A percentile compares a stretch with the other conserved stretches of the same genome.
Evolutionary conservation across 1,284 basidiomycete genomes (phyloP).

Genomic region (Apiotrichum laibachii): DNA sequence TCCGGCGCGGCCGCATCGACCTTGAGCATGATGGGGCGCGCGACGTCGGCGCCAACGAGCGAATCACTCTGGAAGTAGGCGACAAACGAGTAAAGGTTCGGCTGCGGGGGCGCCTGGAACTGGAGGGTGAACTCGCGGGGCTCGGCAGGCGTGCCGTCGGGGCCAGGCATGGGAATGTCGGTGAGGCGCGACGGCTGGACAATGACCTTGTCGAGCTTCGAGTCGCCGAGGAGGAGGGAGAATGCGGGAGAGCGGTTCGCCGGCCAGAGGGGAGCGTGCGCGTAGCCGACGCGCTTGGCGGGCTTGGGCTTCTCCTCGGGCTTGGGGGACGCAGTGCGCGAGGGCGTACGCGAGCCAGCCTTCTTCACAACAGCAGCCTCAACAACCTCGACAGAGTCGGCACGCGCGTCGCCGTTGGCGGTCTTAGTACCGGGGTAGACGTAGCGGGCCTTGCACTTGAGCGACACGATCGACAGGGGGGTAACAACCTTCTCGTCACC

Average conservation of each 20-base stretch:
- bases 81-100: constrained; percentile 86
- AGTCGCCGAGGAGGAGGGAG: constrained; percentile 89
- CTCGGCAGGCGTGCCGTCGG: constrained; percentile 59
- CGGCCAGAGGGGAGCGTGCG: constrained; percentile 89
- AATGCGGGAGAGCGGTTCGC: constrained; percentile 80
- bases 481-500: constrained; percentile 86
- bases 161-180: constrained; percentile 69
- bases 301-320: constrained; percentile 51
- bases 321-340: constrained; percentile 44
- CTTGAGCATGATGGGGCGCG: constrained; percentile 70
- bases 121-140: constrained; percentile 83
- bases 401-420: constrained; percentile 16
- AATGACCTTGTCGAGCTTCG: constrained; percentile 82
- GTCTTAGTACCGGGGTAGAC: constrained; percentile 27
- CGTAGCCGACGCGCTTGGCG: constrained; percentile 59
- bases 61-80: constrained; percentile 82
- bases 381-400: constrained; percentile 29
- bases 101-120: constrained; percentile 88
- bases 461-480: constrained; percentile 83
- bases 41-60: constrained; percentile 77
- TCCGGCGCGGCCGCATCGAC: constrained; percentile 69
- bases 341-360: constrained; percentile 57
- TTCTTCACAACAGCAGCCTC: constrained; percentile 38
- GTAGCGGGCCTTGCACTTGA: constrained; percentile 66
- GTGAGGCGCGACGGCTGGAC: constrained; percentile 83